Base-by-base conservation (phyloP, 192 early-diverging fungal species). In the Linnemannia exigua region DNA sequence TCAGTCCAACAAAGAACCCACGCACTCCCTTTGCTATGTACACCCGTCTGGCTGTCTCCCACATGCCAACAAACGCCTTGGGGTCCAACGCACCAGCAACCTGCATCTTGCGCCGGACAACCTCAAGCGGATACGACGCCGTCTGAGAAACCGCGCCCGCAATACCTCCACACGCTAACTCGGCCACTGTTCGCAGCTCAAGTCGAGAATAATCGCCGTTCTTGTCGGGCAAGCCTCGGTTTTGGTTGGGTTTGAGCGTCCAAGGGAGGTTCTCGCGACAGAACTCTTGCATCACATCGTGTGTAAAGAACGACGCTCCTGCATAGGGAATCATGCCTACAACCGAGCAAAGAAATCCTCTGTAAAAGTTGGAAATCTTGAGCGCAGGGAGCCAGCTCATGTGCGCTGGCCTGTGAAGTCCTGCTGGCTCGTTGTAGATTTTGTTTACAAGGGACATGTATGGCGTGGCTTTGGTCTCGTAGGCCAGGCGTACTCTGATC, bases 311-410 rank as follows among this genome's bases (percentile, higher is more conserved):
- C 16, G 96, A 97, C 2, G 96, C 96, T 46, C 98, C 98, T 25
- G 97, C 98, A 79, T 99, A 99, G 5, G 98, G 98, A 25, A 99
- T 92, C 91, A 99, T 99, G 15, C 98, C 98, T 79, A 91, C 91
- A 28, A 98, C 79, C 17, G 97, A 93, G 28, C 97, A 94, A n/a
- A 95, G 77, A 77, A 98, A 97, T 58, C 98, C 98, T 25, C 97
- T 91, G 87, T 98, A 99, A 88, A 98, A 99, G 89, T 99, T 99
- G n/a, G 90, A 73, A 11, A 95, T 52, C 36, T 63, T 67, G 16
- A 68, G 25, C 2, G 20, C 68, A 41, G 80, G 75, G 7, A 79
- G 8, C 85, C 85, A 82, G 20, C 66, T 69, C 67, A 75, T 38
- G 25, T 35, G 33, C 5, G 44, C 76, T 11, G 81, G 87, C 47